Base-by-base conservation (phyloP, 208 protist species). In the Trypanosoma conorhini region DNA sequence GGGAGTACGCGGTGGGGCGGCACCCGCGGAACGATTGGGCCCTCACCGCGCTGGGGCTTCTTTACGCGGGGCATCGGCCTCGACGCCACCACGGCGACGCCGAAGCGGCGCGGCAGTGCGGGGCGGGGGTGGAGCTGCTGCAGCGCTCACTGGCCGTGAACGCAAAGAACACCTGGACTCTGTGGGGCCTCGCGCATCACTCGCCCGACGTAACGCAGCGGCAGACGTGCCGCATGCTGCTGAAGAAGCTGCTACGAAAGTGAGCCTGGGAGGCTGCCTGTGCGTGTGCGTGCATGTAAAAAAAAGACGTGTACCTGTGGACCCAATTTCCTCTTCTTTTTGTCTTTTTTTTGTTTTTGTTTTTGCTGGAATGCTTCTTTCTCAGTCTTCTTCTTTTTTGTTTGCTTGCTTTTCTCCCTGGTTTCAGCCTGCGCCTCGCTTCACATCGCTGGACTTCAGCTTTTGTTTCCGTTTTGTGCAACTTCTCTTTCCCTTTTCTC, bases 1-100 rank as follows among this genome's bases (percentile, higher is more conserved):
- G 67, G 59, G 58, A 70, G 19, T 62, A 56, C 15, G 62, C 72
- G n/a, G 55, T 65, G 42, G 13, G 7, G 12, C 55, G 63, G 15
- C 77, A 77, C 48, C 83, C 83, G 0, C 28, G 65, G 24, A 88
- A 85, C 57, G 79, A 85, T 60, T 85, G 83, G 79, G 76, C 76
- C 0, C 57, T 88, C 24, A 85, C 83, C 31, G 76, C 71, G 3
- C 56, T 85, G 3, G 77, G 76, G 0, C 46, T 79, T 8, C 67
- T 31, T 26, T 74, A 72, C 52, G 10, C 72, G 33, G 35, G 46
- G 33, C 21, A 42, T 30, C 24, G 15, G 21, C n/a, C 40, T 56
- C 26, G 55, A 21, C 26, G 61, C 33, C 46, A 56, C 28, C 48
- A 30, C n/a, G 24, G 24, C 30, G 57, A 60, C 22, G 19, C n/a